These are phyloP conservation scores for Pichia sporocuriosa DNA, from an alignment of 805 yeast species.

Conservation along the genomic window DNA sequence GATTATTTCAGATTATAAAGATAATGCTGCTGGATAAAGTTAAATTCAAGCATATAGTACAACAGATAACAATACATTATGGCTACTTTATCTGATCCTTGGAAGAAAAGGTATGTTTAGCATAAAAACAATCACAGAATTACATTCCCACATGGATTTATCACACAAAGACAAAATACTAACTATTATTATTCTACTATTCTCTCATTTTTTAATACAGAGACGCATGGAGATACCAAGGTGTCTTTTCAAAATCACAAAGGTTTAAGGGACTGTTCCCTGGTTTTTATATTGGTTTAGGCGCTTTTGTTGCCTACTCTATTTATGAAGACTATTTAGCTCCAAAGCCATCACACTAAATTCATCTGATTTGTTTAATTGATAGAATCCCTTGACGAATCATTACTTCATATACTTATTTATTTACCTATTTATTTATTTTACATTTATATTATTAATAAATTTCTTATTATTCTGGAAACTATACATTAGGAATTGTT, in stretches of 20 bases:
- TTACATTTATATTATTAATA: neutral
- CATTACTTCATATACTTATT: slow-evolving; percentile 1
- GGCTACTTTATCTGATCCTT: slow-evolving; percentile 34
- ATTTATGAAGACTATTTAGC: slow-evolving; percentile 52
- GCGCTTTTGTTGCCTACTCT: slow-evolving; percentile 61
- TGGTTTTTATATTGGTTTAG: slow-evolving; percentile 72
- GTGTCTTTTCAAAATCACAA: slow-evolving; percentile 65
- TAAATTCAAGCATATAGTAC: neutral
- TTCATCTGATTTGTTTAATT: neutral
- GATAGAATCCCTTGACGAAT: neutral
- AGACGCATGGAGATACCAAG: slow-evolving; percentile 89
- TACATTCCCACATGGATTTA: too few species aligned
- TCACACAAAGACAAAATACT: too few species aligned
- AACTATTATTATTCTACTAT: neutral
- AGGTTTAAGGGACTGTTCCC: slow-evolving; percentile 71
- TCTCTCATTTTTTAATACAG: slow-evolving; percentile 27
- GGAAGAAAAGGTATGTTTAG: slow-evolving; percentile 28
- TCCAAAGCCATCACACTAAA: slow-evolving; percentile 16
- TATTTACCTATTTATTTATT: neutral
- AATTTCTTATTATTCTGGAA: slow-evolving; percentile 3
- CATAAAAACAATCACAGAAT: too few species aligned
- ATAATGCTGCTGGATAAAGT: too few species aligned
- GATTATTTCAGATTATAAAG: too few species aligned
- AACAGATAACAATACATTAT: slow-evolving; percentile 9
- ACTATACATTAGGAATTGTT: neutral